A percentile compares a stretch with the other conserved stretches of the same genome.
These are phyloP conservation scores for Penicillium antarcticum DNA, from an alignment of 495 filamentous ascomycete species.

Conservation along the genomic window DNA sequence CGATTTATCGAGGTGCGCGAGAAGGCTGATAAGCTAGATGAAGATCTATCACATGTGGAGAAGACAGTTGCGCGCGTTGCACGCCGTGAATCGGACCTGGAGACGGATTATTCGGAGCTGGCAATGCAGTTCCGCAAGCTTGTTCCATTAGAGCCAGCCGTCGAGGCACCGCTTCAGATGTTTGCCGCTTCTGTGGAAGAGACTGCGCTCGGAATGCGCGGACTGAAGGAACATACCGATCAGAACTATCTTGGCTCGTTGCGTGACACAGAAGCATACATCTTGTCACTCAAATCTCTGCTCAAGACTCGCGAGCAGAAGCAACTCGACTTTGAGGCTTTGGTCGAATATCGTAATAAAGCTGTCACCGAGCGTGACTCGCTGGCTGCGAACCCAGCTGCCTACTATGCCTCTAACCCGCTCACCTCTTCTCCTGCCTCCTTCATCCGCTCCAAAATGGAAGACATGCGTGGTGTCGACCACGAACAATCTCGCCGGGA, in stretches of 20 bases:
- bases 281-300: slow-evolving; percentile 74
- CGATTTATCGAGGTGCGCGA: slow-evolving; percentile 93
- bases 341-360: slow-evolving; percentile 93
- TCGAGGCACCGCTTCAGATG: slow-evolving; percentile 72
- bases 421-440: slow-evolving; percentile 66
- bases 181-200: slow-evolving; percentile 86
- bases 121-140: slow-evolving; percentile 93
- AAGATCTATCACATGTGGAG: slow-evolving; percentile 88
- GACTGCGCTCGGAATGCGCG: slow-evolving; percentile 68
- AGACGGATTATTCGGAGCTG: slow-evolving; percentile 84
- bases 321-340: slow-evolving; percentile 93
- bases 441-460: slow-evolving; percentile 93
- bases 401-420: slow-evolving; percentile 56
- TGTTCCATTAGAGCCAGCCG: slow-evolving; percentile 81
- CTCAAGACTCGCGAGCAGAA: slow-evolving; percentile 95
- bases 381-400: slow-evolving; percentile 61
- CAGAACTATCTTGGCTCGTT: slow-evolving; percentile 90
- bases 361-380: slow-evolving; percentile 83
- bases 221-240: slow-evolving; percentile 86
- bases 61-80: slow-evolving; percentile 89
- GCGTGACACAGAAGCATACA: slow-evolving; percentile 92
- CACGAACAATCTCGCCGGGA: slow-evolving; percentile 89
- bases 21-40: slow-evolving; percentile 90
- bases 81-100: slow-evolving; percentile 82
- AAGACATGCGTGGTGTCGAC: slow-evolving; percentile 94